These are phyloP conservation scores for Bipolaris oryzae DNA, from an alignment of 2,329 filamentous ascomycete genomes.

Conservation along the genomic window DNA sequence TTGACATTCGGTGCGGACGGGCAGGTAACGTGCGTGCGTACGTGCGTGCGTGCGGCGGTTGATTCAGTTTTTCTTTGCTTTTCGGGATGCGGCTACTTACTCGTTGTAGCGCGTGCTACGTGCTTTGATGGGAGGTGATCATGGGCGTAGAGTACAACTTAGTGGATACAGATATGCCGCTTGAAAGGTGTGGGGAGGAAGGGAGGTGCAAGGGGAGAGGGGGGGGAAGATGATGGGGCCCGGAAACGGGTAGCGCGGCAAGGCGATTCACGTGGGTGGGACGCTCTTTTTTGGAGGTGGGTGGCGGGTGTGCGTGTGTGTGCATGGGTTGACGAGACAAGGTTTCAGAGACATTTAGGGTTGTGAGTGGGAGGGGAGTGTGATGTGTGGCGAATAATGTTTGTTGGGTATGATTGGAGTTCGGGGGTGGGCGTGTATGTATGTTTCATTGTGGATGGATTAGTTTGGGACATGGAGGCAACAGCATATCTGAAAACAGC, in stretches of 20 bases:
- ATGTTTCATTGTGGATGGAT: neutral
- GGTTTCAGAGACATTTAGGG: neutral
- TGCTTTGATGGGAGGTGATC: too few species aligned
- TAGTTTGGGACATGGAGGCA: neutral
- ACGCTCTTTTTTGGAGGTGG: neutral
- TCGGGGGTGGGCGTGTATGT: too few species aligned
- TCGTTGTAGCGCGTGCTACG: too few species aligned
- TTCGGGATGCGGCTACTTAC: too few species aligned
- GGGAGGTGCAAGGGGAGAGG: neutral
- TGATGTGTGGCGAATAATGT: neutral
- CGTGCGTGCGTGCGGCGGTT: too few species aligned
- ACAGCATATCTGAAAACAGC: neutral
- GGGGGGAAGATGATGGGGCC: neutral
- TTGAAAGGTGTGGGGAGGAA: neutral
- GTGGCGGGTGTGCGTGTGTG: neutral
- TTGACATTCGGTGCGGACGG: too few species aligned
- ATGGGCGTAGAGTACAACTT: too few species aligned
- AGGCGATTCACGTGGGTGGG: neutral
- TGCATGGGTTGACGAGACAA: neutral
- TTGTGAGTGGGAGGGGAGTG: neutral
- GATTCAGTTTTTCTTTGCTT: too few species aligned
- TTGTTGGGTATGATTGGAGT: neutral
- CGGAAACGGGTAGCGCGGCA: conserved; percentile 3
- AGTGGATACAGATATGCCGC: too few species aligned
- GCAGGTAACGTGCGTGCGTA: too few species aligned